Conservation (phyloP, 2,329 filamentous ascomycete species). For the Botryotinia globosa region DNA sequence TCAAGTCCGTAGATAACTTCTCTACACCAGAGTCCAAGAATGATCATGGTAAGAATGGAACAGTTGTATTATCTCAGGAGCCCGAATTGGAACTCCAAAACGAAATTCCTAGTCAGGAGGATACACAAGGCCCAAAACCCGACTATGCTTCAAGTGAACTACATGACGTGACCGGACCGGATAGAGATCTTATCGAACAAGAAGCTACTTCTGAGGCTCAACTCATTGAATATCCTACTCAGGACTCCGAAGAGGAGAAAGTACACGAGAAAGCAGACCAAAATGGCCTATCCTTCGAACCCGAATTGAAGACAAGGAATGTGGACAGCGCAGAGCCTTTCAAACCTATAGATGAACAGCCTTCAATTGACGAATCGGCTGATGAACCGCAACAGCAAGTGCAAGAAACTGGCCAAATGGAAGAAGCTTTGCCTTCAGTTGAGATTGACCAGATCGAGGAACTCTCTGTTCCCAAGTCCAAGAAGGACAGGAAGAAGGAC, state of each 20-base stretch:
- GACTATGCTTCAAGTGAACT: conserved; percentile 20
- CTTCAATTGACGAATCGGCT: background rate
- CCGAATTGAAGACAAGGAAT: background rate
- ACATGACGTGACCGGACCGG: background rate
- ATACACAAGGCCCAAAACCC: background rate
- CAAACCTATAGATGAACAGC: background rate
- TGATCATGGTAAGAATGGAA: conserved; percentile 22
- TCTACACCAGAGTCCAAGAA: conserved; percentile 23
- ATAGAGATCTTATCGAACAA: background rate
- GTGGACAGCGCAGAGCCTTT: background rate
- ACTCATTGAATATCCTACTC: background rate
- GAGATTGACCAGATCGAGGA: conserved; percentile 19
- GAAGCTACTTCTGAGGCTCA: background rate
- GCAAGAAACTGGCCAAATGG: conserved; percentile 4
- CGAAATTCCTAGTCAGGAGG: background rate
- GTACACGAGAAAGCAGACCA: background rate
- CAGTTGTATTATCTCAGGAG: background rate
- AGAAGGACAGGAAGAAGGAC: conserved; percentile 29
- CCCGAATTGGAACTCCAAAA: background rate
- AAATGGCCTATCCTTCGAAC: background rate
- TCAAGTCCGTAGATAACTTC: conserved; percentile 11
- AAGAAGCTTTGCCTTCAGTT: conserved; percentile 7
- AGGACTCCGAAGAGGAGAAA: background rate
- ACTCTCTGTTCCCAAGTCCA: conserved; percentile 23
- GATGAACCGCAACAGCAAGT: conserved; percentile 7